Evolutionary conservation across 306 rosid species (phyloP), one percentile per base, ranked within the genome.

Genomic region (Quillaja saponaria): DNA sequence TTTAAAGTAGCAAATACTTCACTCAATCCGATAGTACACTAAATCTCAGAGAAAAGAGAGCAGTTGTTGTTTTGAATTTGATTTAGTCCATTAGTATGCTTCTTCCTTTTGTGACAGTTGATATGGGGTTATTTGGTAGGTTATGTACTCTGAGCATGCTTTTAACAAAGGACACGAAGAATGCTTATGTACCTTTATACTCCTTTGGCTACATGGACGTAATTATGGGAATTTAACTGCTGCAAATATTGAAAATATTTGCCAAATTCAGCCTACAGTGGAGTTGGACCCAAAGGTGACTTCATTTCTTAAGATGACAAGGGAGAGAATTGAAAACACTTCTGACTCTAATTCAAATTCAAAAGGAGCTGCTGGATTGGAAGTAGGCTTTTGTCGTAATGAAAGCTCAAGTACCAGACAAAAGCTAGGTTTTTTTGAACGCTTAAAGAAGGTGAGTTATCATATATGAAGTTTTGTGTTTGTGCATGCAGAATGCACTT

Each of bases 141-240:
- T 91, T 59, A 57, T 49, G 67, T 50, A 41, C 31, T 39, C 10
- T 6, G 55, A 67, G 13, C 97, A 87, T 77, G 61, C 81, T 52
- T 56, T 25, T 55, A 21, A 17, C 41, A 28, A 15, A 5, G 87
- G 76, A 64, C 77, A 85, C 55, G 91, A 82, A 42, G 75, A 55
- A 58, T 88, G 95, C 71, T 21, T 3, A n/a, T 88, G 96, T 66
- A 58, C 31, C 46, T 85, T 78, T 69, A 12, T 67, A 45, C 78
- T 88, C 39, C 33, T 0, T 3, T 91, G 96, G 96, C 64, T 57
- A 55, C 86, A 76, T 12, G 97, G 97, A 52, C 97, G 91, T 41
- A 67, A 63, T 49, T 63, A 45, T 39, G 82, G 77, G 14, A 54
- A 46, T 10, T 28, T 74, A 41, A 63, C 83, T 9, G 6, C 25